Base-by-base conservation (phyloP, 164 flowering plant species). In the Kingdonia uniflora region DNA sequence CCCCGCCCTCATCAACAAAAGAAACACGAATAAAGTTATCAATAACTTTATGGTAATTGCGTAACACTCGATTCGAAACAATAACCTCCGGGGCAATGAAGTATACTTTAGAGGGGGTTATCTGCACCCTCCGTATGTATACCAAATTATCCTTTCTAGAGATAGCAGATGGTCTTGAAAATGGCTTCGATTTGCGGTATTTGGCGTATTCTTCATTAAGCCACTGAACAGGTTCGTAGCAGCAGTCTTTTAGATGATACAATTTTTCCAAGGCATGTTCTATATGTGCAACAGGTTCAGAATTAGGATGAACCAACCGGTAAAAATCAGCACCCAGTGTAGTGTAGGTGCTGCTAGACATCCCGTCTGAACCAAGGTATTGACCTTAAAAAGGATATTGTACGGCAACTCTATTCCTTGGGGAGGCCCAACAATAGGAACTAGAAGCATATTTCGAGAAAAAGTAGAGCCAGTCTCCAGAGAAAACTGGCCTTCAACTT, bases 11-110 rank as follows among this genome's bases (percentile, higher is more conserved):
- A 48, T 90, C 95, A 47, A 90, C 76, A 57, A 90, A 87, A 21
- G 94, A 78, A 52, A 86, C 65, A 26, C 97, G 84, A 47, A 90
- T 67, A 54, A 90, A 90, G 62, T 85, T 81, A 51, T 82, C 85
- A 55, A 76, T 76, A 46, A 80, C 63, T 0, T 63, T 48, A 11
- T 63, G 29, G 61, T 55, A 90, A 10, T 71, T 43, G 43, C 95
- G 80, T 10, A 87, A 45, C 0, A 87, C 89, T 7, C 85, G 78
- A 68, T 90, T 90, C 1, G 97, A 90, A 40, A 84, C 68, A 65
- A 75, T 87, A 14, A 84, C 64, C 65, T 90, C 95, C 0, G 97
- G 97, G 29, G 95, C 95, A 54, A 65, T 71, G 47, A 82, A 90
- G 54, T 82, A 90, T 2, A 90, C 76, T 70, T 67, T 78, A 44